A percentile compares a stretch with the other conserved stretches of the same genome.
phyloP scores from a whole-genome alignment of 2,329 filamentous ascomycete species.

The Fusarium sp. region DNA sequence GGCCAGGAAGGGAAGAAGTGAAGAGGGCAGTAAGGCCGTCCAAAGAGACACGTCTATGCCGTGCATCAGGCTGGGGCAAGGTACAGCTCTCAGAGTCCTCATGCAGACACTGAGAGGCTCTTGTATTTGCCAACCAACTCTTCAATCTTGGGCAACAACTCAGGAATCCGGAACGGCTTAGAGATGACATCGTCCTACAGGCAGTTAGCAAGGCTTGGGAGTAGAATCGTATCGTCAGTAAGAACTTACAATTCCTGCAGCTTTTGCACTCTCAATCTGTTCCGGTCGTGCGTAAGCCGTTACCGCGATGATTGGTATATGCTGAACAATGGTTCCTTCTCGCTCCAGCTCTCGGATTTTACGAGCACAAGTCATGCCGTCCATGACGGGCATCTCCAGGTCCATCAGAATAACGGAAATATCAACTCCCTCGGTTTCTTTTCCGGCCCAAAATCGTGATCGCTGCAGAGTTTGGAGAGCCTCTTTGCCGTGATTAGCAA shows the following conservation, averaged over 20 bases:
- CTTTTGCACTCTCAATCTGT: conserved; percentile 80
- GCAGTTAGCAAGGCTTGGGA: conserved; percentile 16
- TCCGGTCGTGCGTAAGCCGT: conserved; percentile 84
- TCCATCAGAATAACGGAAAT: conserved; percentile 84
- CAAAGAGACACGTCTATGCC: conserved; percentile 4
- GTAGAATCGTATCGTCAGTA: background rate
- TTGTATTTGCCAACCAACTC: conserved; percentile 65
- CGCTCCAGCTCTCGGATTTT: conserved; percentile 79
- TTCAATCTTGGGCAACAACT: conserved; percentile 78
- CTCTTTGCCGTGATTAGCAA: conserved; percentile 77
- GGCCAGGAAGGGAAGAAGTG: conserved; percentile 14
- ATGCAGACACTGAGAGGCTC: conserved; percentile 48
- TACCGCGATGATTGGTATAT: conserved; percentile 87
- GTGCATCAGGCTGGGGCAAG: background rate
- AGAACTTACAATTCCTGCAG: conserved; percentile 78
- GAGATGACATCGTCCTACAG: conserved; percentile 80
- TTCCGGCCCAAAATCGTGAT: conserved; percentile 70
- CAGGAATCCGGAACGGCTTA: conserved; percentile 85
- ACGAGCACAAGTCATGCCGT: conserved; percentile 81
- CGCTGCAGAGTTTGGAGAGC: conserved; percentile 71
- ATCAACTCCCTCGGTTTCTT: conserved; percentile 64
- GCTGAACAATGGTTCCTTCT: conserved; percentile 72
- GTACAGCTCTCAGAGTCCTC: conserved; percentile 12
- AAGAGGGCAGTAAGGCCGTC: background rate
- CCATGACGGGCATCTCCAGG: conserved; percentile 88